These are phyloP conservation scores for Euphrasia arctica DNA, from an alignment of 305 asterid species.

Conservation along the genomic window DNA sequence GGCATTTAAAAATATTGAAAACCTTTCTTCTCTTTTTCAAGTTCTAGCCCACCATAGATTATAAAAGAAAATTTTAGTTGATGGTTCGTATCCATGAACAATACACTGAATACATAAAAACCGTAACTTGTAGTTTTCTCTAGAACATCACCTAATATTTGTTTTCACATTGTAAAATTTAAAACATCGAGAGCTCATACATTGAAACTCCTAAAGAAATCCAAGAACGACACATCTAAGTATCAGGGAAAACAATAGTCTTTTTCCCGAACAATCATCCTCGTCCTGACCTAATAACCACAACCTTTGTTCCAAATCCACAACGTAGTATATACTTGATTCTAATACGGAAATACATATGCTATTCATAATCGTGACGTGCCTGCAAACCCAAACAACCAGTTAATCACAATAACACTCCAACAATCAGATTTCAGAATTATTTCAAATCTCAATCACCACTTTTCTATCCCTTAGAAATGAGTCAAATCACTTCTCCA, in stretches of 20 bases:
- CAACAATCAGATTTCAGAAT: background rate
- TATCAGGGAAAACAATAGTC: background rate
- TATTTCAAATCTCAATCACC: background rate
- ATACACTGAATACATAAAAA: background rate
- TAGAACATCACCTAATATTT: no score
- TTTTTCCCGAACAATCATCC: background rate
- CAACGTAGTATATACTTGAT: no score
- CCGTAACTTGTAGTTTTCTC: no score
- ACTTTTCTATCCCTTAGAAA: background rate
- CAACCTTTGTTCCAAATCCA: no score
- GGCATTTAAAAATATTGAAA: background rate
- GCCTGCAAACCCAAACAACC: background rate
- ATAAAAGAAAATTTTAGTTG: background rate
- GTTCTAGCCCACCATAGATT: background rate
- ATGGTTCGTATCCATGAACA: background rate
- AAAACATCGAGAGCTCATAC: constrained; percentile 1
- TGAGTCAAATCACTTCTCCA: no score
- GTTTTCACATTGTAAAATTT: background rate
- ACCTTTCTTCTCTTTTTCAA: no score
- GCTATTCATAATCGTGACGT: no score
- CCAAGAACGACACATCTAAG: background rate
- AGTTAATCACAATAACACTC: background rate
- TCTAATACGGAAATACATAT: no score
- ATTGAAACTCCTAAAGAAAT: background rate
- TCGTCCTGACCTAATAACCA: background rate